phyloP scores from a whole-genome alignment of 148 eudicot species.

The Camellia granthamiana region DNA sequence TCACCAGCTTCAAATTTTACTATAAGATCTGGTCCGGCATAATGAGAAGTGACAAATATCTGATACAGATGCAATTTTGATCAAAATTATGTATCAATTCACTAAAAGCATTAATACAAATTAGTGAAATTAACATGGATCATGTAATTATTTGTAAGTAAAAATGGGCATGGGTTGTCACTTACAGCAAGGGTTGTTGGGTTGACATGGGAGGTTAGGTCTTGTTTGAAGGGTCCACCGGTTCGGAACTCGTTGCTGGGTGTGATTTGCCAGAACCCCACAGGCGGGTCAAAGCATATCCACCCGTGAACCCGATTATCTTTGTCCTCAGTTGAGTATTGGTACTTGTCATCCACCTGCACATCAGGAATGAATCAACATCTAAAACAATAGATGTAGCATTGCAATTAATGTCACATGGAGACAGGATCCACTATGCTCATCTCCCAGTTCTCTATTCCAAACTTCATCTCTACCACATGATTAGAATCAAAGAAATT shows the following conservation, averaged over 20 bases:
- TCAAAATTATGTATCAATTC: background rate
- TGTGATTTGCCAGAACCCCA: constrained; percentile 85
- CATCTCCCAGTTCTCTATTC: no score
- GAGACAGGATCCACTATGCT: no score
- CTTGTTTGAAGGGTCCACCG: constrained; percentile 81
- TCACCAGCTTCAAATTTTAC: constrained; percentile 51
- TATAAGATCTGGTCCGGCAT: constrained; percentile 56
- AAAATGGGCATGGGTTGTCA: background rate
- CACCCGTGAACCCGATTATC: constrained; percentile 85
- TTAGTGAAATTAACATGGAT: background rate
- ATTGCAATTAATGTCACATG: background rate
- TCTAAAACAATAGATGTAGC: background rate
- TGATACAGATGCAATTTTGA: constrained; percentile 13
- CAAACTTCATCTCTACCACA: no score
- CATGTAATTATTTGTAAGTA: background rate
- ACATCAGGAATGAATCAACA: background rate
- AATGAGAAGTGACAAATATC: constrained; percentile 64
- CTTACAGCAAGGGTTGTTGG: constrained; percentile 78
- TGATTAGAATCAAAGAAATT: no score
- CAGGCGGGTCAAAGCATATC: constrained; percentile 70
- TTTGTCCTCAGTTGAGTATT: constrained; percentile 66
- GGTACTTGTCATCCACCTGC: constrained; percentile 91
- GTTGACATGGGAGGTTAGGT: constrained; percentile 77
- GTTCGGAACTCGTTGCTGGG: constrained; percentile 81
- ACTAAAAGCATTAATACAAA: background rate